Base-by-base conservation (phyloP, 1,284 basidiomycete species). In the Cutaneotrichosporon cyanovorans region DNA sequence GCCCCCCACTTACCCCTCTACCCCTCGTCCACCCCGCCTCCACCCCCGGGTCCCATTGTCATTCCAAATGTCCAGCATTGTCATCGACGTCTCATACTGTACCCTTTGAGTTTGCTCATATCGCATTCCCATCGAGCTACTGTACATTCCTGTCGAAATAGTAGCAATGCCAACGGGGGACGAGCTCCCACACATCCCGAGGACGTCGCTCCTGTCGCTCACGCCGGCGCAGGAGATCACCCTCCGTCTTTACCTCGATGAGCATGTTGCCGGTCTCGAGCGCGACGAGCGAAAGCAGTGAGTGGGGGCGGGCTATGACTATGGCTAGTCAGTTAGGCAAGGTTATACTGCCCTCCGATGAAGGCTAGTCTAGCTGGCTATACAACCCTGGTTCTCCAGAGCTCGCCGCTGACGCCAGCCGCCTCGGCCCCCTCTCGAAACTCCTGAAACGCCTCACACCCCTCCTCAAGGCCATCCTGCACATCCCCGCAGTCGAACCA, bases 231-330 rank as follows among this genome's bases (percentile, higher is more conserved):
- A 63, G 40, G 57, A 63, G 37, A 40, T 33, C 5, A 41, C 45
- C 9, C 48, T 63, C 5, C 50, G 58, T 0, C 42, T 49, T 5
- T 51, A 58, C 49, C 53, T 65, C 31, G 63, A 65, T 50, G 59
- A 55, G 21, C 45, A 44, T 11, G 41, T 62, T 12, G 40, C 47
- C 4, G 22, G 28, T 2, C 51, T 65, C 5, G 63, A 65, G 40
- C 49, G 65, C 34, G 61, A 63, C 33, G 56, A 56, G 44, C 45
- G 56, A 14, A 67, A 65, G 36, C 49, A 52, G 65, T n/a, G n/a
- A n/a, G n/a, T n/a, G n/a, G n/a, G n/a, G n/a, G n/a, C n/a, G n/a
- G n/a, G n/a, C 63, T 46, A 15, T 16, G 20, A 14, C 12, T 37
- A 18, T 21, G 15, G 16, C 30, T n/a, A 31, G 23, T n/a, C 10